Evolutionary conservation across 192 early-diverging fungal species (phyloP).

Genomic region (Pilaira anomala): DNA sequence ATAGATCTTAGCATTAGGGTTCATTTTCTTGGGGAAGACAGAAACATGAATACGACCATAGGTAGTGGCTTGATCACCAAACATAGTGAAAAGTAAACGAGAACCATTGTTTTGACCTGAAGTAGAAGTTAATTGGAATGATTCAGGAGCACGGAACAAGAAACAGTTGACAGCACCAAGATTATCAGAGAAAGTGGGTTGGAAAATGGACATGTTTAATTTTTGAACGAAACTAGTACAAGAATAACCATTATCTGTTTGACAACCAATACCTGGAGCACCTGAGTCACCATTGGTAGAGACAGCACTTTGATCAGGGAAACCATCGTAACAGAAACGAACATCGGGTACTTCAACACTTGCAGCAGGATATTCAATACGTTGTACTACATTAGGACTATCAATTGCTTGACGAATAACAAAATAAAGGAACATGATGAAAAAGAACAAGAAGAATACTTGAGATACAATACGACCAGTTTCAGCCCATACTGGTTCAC

Average conservation of each 20-base stretch:
- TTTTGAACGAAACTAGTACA: conserved; percentile 23
- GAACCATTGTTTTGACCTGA: conserved; percentile 37
- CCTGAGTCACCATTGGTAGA: conserved; percentile 4
- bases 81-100: conserved; percentile 29
- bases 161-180: conserved; percentile 29
- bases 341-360: conserved; percentile 34
- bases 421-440: conserved; percentile 29
- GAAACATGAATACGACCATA: conserved; percentile 33
- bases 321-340: conserved; percentile 39
- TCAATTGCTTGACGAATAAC: conserved; percentile 34
- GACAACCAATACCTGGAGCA: conserved; percentile 27
- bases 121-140: conserved; percentile 26
- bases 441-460: conserved; percentile 32
- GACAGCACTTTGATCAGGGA: not conserved
- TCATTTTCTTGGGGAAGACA: conserved; percentile 33
- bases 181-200: conserved; percentile 30
- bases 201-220: conserved; percentile 27
- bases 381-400: conserved; percentile 31
- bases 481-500: conserved; percentile 40
- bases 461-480: conserved; percentile 33
- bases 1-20: conserved; percentile 31
- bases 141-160: conserved; percentile 25
- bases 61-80: conserved; percentile 26
- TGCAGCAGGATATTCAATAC: conserved; percentile 26
- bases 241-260: conserved; percentile 25